These are phyloP conservation scores for Botryosphaeria dothidea DNA, from an alignment of 2,329 filamentous ascomycete genomes.

Conservation along the genomic window DNA sequence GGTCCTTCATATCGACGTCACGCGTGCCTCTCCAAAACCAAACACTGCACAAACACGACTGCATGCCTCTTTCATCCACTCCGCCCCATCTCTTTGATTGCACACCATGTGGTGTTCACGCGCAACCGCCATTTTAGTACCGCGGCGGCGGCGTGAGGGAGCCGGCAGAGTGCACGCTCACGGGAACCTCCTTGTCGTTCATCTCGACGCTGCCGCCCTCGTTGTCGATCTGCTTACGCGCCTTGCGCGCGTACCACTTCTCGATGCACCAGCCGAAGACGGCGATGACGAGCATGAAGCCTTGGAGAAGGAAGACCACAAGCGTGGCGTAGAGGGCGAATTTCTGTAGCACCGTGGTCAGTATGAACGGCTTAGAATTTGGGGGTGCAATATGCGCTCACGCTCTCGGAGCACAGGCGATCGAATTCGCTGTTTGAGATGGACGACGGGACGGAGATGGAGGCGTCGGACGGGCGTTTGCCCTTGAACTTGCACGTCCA, in stretches of 20 bases:
- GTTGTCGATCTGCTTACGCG: conserved; percentile 31
- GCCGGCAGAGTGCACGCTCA: conserved; percentile 1
- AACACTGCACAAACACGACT: neutral
- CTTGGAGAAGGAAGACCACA: conserved; percentile 42
- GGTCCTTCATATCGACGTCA: neutral
- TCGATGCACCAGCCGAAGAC: conserved; percentile 40
- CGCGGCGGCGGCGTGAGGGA: neutral
- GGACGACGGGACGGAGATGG: conserved; percentile 26
- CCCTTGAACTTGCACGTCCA: conserved; percentile 42
- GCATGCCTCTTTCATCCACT: too few relatives aligned
- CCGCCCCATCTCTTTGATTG: too few relatives aligned
- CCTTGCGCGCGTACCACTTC: conserved; percentile 36
- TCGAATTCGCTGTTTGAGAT: conserved; percentile 40
- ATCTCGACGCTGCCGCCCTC: conserved; percentile 21
- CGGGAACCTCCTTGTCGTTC: conserved; percentile 9
- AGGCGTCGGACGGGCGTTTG: conserved; percentile 20
- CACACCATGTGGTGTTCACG: neutral
- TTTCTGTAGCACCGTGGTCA: conserved; percentile 30
- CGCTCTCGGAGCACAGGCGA: conserved; percentile 43
- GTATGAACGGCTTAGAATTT: too few relatives aligned
- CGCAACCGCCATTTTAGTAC: neutral
- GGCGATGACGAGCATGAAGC: conserved; percentile 31
- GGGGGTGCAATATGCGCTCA: too few relatives aligned
- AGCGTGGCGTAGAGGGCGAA: conserved; percentile 49
- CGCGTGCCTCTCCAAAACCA: neutral